Evolutionary conservation across 1,284 basidiomycete species (phyloP).

Genomic region (Macrocybe sp.): DNA sequence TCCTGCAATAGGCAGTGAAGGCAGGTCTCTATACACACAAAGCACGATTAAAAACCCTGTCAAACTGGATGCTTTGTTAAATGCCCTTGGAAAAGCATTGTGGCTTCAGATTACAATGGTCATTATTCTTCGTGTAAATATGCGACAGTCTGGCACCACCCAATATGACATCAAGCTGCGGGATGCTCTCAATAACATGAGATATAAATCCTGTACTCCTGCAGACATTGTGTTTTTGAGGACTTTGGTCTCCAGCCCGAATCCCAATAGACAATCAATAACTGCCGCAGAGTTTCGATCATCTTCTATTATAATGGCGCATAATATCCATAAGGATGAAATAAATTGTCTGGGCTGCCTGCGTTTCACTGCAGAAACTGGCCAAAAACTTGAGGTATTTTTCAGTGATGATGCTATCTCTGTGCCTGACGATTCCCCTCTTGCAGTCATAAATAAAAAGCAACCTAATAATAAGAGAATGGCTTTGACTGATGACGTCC

Average conservation of each 20-base stretch:
- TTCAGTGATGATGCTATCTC: constrained; percentile 23
- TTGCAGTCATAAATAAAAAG: neutral
- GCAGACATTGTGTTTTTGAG: constrained; percentile 3
- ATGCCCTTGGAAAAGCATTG: constrained; percentile 23
- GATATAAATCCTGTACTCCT: constrained; percentile 1
- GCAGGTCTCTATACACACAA: constrained; percentile 14
- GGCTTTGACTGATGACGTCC: constrained; percentile 6
- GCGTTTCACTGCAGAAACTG: constrained; percentile 20
- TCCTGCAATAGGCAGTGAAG: constrained; percentile 13
- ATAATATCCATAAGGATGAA: neutral
- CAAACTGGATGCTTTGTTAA: constrained; percentile 17
- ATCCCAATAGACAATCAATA: neutral
- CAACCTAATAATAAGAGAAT: neutral
- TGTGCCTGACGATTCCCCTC: neutral
- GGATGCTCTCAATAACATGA: constrained; percentile 4
- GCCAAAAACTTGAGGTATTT: constrained; percentile 21
- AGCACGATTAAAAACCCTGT: constrained; percentile 4
- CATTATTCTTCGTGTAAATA: constrained; percentile 4
- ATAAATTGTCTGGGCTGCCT: neutral
- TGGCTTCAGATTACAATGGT: constrained; percentile 7
- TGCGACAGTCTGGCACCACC: neutral
- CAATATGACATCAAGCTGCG: constrained; percentile 1
- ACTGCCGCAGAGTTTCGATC: constrained; percentile 1
- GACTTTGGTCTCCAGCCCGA: neutral
- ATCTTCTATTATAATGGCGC: constrained; percentile 4